phyloP scores from a whole-genome alignment of 345 rosid genomes.

The Kandelia obovata region DNA sequence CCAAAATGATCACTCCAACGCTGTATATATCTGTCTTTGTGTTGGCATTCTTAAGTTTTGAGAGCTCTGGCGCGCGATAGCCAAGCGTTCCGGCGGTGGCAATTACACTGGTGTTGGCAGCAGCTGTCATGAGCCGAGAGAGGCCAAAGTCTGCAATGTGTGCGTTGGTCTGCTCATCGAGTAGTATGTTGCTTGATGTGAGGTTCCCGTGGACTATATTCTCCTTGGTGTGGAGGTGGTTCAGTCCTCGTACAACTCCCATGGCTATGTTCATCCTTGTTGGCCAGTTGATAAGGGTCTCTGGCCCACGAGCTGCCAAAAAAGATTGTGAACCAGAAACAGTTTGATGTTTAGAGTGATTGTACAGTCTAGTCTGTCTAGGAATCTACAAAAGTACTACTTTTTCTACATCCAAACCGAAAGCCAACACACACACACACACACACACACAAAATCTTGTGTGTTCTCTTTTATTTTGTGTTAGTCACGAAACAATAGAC shows the following conservation, averaged over 20 bases:
- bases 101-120: constrained; percentile 69
- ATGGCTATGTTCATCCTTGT: constrained; percentile 81
- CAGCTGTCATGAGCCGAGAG: constrained; percentile 66
- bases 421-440: too few species aligned
- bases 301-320: constrained; percentile 91
- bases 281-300: constrained; percentile 64
- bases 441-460: too few species aligned
- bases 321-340: not conserved
- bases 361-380: too few species aligned
- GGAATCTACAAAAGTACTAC: too few species aligned
- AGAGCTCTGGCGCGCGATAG: constrained; percentile 87
- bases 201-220: constrained; percentile 77
- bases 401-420: too few species aligned
- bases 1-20: constrained; percentile 76
- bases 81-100: constrained; percentile 88
- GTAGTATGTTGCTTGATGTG: constrained; percentile 74
- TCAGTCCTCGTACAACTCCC: constrained; percentile 63
- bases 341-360: too few species aligned
- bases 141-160: constrained; percentile 83
- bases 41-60: constrained; percentile 74
- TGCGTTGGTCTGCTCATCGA: constrained; percentile 63
- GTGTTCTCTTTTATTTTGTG: too few species aligned
- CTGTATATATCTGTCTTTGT: constrained; percentile 85
- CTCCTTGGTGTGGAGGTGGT: constrained; percentile 69
- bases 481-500: too few species aligned